phyloP scores from a whole-genome alignment of 768 basidiomycete genomes.

The Podaxis pistillaris region DNA sequence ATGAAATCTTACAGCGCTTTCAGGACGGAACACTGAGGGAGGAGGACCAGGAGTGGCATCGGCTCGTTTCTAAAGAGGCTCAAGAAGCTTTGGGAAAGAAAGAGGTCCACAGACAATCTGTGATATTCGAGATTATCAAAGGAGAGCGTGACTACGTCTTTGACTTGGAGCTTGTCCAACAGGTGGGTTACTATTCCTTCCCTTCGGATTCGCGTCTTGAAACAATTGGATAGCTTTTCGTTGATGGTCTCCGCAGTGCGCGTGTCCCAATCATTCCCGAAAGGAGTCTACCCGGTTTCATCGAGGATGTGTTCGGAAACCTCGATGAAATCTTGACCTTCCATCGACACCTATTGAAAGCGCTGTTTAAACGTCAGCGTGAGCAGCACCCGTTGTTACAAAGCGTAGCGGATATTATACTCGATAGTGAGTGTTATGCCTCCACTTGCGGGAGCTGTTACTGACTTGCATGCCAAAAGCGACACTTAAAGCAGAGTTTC shows the following conservation, averaged over 20 bases:
- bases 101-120: constrained; percentile 83
- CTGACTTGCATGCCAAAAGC: constrained; percentile 26
- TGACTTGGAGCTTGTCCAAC: constrained; percentile 70
- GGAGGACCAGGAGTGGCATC: constrained; percentile 81
- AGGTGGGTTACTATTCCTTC: constrained; percentile 40
- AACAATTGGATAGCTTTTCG: constrained; percentile 55
- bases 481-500: constrained; percentile 48
- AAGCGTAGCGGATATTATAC: constrained; percentile 81
- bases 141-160: constrained; percentile 86
- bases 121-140: constrained; percentile 87
- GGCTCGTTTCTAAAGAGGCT: constrained; percentile 72
- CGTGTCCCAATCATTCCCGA: constrained; percentile 65
- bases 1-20: constrained; percentile 64
- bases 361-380: constrained; percentile 76
- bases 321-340: constrained; percentile 62
- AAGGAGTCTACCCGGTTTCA: constrained; percentile 58
- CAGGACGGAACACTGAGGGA: constrained; percentile 64
- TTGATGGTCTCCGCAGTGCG: constrained; percentile 59
- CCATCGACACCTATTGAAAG: constrained; percentile 66
- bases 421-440: constrained; percentile 56
- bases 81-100: constrained; percentile 66
- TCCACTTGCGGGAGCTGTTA: constrained; percentile 24
- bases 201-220: constrained; percentile 1
- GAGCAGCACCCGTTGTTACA: constrained; percentile 85
- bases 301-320: constrained; percentile 85